phyloP scores from a whole-genome alignment of 163 green algal species.

The Volvox carteri region DNA sequence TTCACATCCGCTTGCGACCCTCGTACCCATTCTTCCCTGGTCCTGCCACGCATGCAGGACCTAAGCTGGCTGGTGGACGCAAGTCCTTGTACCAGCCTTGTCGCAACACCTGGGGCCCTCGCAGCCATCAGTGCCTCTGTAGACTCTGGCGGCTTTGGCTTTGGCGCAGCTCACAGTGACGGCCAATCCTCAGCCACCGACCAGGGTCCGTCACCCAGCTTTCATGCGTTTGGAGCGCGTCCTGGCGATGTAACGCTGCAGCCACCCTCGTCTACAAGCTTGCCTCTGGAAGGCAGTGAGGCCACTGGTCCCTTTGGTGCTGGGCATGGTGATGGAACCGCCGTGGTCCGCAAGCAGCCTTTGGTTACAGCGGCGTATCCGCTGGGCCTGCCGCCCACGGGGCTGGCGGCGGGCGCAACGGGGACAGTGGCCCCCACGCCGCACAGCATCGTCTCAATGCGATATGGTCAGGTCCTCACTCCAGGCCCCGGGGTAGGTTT shows the following conservation, averaged over 20 bases:
- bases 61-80: slow-evolving; percentile 45
- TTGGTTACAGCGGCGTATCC: neutral
- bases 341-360: slow-evolving; percentile 10
- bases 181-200: no score
- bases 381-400: slow-evolving; percentile 2
- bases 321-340: neutral
- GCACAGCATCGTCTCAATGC: neutral
- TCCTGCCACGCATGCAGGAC: no score
- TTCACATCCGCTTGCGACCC: no score
- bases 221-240: slow-evolving; percentile 8
- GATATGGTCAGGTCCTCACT: neutral
- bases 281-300: neutral
- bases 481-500: neutral
- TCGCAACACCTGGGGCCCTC: neutral
- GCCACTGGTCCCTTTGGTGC: neutral
- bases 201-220: neutral
- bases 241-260: neutral
- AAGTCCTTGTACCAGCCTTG: slow-evolving; percentile 20
- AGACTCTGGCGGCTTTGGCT: neutral
- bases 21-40: no score
- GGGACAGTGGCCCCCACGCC: neutral
- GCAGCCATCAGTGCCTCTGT: neutral
- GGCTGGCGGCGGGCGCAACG: neutral
- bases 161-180: neutral
- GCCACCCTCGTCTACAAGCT: neutral